These are phyloP conservation scores for Colletotrichum abscissum DNA, from an alignment of 2,329 filamentous ascomycete species.

Conservation along the genomic window DNA sequence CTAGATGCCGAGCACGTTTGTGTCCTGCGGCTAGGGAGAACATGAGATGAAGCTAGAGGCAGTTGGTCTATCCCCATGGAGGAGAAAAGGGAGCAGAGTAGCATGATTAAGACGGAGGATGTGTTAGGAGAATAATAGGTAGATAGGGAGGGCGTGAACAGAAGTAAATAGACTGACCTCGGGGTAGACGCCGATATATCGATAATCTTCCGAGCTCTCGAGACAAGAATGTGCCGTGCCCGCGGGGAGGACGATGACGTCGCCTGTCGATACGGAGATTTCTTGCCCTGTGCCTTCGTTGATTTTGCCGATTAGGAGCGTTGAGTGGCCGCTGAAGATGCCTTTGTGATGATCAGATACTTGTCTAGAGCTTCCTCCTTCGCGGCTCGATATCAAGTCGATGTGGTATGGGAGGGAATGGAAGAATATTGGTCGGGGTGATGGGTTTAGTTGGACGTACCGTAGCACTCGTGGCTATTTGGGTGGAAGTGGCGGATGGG, in stretches of 20 bases:
- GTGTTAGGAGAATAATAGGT: neutral
- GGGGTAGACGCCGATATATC: slow-evolving; percentile 39
- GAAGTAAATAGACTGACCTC: neutral
- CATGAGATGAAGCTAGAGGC: fast-evolving
- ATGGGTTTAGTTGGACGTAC: slow-evolving; percentile 3
- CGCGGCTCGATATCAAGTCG: too few relatives aligned
- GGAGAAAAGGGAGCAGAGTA: neutral
- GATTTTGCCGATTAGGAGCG: slow-evolving; percentile 37
- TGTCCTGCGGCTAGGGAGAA: neutral
- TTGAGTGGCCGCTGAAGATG: slow-evolving; percentile 38
- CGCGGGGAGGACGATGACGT: slow-evolving; percentile 39
- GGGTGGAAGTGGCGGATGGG: slow-evolving; percentile 39
- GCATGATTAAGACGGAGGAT: too few relatives aligned
- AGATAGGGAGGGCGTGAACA: neutral
- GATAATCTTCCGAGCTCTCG: slow-evolving; percentile 29
- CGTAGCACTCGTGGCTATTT: slow-evolving; percentile 40
- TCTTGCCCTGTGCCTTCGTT: slow-evolving; percentile 31
- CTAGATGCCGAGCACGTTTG: neutral
- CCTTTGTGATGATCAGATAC: slow-evolving; percentile 14
- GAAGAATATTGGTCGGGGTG: neutral
- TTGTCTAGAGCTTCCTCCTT: neutral
- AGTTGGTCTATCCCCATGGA: too few relatives aligned
- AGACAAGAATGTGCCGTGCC: slow-evolving; percentile 37
- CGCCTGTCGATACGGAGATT: slow-evolving; percentile 34
- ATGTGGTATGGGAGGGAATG: neutral